phyloP scores from a whole-genome alignment of 73 alveolate genomes.

The Tetrahymena elliotti region DNA sequence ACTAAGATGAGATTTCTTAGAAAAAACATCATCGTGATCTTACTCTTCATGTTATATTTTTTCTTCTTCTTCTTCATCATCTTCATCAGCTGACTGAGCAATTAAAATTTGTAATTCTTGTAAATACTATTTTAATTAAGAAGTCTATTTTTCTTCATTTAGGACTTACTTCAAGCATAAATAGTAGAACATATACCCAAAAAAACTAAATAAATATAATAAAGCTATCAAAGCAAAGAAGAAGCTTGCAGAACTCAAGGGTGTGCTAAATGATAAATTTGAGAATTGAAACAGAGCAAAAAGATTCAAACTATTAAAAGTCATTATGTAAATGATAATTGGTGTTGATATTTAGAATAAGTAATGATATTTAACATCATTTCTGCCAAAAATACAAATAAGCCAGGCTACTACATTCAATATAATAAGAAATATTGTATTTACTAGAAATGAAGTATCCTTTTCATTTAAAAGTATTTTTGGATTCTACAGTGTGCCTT shows the following conservation, averaged over 20 bases:
- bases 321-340: neutral
- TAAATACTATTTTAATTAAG: neutral
- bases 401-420: neutral
- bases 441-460: neutral
- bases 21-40: neutral
- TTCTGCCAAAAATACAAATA: neutral
- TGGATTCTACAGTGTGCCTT: neutral
- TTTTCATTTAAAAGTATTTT: neutral
- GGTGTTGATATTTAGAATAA: neutral
- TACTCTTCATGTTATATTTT: too few relatives aligned
- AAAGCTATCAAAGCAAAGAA: neutral
- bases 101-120: neutral
- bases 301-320: neutral
- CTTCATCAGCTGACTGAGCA: neutral
- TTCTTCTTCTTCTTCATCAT: neutral
- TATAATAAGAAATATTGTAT: neutral
- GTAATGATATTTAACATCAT: neutral
- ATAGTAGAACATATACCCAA: neutral
- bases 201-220: neutral
- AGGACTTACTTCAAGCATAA: neutral
- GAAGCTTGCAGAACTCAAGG: neutral
- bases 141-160: neutral
- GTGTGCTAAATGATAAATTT: neutral
- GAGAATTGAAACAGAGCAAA: neutral
- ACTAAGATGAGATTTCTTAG: neutral